Evolutionary conservation across 108 stramenopile species (phyloP).

Genomic region (Discostella stelligeroides): DNA sequence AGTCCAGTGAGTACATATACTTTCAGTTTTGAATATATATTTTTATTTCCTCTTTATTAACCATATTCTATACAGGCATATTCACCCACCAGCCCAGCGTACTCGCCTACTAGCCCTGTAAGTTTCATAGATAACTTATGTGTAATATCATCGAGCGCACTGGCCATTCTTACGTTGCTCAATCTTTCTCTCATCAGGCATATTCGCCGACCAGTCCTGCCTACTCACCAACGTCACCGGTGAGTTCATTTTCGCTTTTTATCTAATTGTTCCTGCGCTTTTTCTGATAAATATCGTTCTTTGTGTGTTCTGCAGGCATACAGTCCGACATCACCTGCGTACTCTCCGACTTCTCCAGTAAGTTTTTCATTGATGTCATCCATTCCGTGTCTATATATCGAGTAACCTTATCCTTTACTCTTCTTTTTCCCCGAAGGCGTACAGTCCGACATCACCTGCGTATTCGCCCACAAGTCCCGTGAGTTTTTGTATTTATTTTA

Average conservation of each 20-base stretch:
- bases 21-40: conserved; percentile 28
- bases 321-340: conserved; percentile 80
- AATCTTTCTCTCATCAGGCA: conserved; percentile 44
- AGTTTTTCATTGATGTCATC: conserved; percentile 10
- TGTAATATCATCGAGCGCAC: neutral
- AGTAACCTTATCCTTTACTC: conserved; percentile 55
- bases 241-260: no score
- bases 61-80: conserved; percentile 59
- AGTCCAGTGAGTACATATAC: conserved; percentile 54
- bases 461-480: conserved; percentile 79
- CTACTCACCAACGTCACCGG: conserved; percentile 87
- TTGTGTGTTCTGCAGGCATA: no score
- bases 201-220: conserved; percentile 86
- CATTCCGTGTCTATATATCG: no score
- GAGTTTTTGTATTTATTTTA: conserved; percentile 57
- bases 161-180: conserved; percentile 44
- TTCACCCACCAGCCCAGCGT: conserved; percentile 82
- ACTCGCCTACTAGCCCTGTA: conserved; percentile 66
- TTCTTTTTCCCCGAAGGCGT: conserved; percentile 63
- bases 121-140: conserved; percentile 28
- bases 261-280: no score
- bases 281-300: no score
- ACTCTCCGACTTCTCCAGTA: conserved; percentile 75
- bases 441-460: conserved; percentile 74
- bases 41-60: conserved; percentile 34